Evolutionary conservation across 352 stramenopile genomes (phyloP).

Genomic region (Pythium vanterpoolii): DNA sequence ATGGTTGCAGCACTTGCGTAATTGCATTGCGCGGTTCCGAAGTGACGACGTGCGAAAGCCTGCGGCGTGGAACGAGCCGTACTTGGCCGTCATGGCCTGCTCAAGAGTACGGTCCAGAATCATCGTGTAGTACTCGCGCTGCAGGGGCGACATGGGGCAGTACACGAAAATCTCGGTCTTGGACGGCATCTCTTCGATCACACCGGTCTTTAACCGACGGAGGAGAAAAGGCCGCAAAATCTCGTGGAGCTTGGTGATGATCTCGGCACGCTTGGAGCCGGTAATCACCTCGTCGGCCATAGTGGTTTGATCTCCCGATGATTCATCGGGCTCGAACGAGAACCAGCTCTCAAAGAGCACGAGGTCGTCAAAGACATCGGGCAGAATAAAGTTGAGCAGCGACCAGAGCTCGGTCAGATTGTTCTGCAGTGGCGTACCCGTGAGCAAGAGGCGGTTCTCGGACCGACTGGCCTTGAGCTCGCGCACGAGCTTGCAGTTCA

Average conservation of each 20-base stretch:
- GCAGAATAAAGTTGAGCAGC: constrained; percentile 98
- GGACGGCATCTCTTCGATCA: constrained; percentile 90
- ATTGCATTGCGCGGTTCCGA: constrained; percentile 76
- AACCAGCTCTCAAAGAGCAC: constrained; percentile 99
- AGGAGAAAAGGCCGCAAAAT: constrained; percentile 97
- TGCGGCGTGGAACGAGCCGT: constrained; percentile 53
- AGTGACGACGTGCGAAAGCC: constrained; percentile 53
- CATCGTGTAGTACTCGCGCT: constrained; percentile 94
- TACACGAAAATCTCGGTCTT: constrained; percentile 99
- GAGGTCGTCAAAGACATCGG: constrained; percentile 96
- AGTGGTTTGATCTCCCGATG: constrained; percentile 54
- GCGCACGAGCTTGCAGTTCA: constrained; percentile 93
- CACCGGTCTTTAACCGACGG: constrained; percentile 94
- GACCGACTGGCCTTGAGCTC: constrained; percentile 93
- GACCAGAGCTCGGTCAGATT: constrained; percentile 98
- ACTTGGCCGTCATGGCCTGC: constrained; percentile 81
- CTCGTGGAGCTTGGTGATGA: constrained; percentile 96
- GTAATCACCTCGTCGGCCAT: constrained; percentile 83
- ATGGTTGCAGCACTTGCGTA: constrained; percentile 88
- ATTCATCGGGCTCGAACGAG: constrained; percentile 93
- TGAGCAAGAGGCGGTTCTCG: constrained; percentile 94
- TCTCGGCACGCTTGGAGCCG: constrained; percentile 90
- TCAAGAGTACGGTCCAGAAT: constrained; percentile 89
- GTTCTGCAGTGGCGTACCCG: constrained; percentile 97
- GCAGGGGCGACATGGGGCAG: constrained; percentile 91